phyloP scores from a whole-genome alignment of 495 filamentous ascomycete species.

The Trichoderma asperelloides region DNA sequence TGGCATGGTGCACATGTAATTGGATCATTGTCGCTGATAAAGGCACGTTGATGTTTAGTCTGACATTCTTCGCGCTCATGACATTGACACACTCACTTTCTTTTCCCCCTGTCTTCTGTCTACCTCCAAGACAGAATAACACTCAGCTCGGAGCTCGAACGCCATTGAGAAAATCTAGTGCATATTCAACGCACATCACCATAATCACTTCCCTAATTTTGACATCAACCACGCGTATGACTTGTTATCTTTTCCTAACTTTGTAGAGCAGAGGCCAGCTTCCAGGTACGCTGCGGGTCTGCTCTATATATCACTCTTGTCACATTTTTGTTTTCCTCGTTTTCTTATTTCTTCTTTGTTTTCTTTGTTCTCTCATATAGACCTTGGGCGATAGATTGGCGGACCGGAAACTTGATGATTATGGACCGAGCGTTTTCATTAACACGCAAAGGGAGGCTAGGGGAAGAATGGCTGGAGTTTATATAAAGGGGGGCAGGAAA shows the following conservation, averaged over 20 bases:
- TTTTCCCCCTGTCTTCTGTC: background rate
- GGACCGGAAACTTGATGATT: constrained; percentile 4
- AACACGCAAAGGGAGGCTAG: background rate
- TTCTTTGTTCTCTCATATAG: background rate
- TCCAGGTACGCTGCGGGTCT: background rate
- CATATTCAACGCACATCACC: too few species aligned
- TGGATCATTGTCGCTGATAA: constrained; percentile 41
- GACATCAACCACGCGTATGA: too few species aligned
- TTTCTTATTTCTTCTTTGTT: background rate
- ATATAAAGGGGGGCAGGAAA: background rate
- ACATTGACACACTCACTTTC: background rate
- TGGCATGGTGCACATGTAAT: constrained; percentile 21
- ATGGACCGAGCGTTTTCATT: constrained; percentile 4
- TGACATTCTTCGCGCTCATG: background rate
- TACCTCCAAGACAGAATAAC: too few species aligned
- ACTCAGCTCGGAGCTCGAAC: too few species aligned
- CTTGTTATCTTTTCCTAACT: too few species aligned
- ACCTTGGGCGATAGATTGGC: constrained; percentile 7
- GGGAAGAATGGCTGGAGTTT: constrained; percentile 2
- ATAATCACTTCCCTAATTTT: too few species aligned
- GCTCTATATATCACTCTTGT: background rate
- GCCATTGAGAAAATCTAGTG: too few species aligned
- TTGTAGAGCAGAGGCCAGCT: background rate
- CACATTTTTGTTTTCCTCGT: background rate
- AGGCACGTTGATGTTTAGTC: constrained; percentile 19